Percentiles rank a stretch among this genome's conserved stretches.
These are phyloP conservation scores for Fraxinus ornus DNA, from an alignment of 305 asterid genomes.

Conservation along the genomic window DNA sequence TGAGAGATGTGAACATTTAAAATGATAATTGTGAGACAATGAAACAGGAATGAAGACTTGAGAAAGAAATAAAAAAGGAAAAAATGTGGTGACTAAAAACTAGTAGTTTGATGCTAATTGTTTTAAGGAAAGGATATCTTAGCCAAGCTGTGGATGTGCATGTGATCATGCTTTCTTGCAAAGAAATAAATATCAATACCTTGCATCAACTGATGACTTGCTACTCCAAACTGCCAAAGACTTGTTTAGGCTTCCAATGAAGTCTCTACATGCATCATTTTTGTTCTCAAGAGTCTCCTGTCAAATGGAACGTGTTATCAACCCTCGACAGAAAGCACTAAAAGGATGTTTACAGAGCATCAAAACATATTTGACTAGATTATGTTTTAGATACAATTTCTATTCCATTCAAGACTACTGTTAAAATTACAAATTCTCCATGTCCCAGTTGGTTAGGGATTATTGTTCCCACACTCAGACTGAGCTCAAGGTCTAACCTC, in stretches of 20 bases:
- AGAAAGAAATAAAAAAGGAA: neutral
- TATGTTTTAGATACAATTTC: slow-evolving; percentile 1
- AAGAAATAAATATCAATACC: slow-evolving; percentile 44
- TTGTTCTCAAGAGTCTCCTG: slow-evolving; percentile 74
- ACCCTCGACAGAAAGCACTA: slow-evolving; percentile 2
- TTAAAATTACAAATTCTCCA: neutral
- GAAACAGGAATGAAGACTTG: neutral
- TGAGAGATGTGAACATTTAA: neutral
- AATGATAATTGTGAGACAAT: neutral
- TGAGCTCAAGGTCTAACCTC: neutral
- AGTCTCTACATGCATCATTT: slow-evolving; percentile 59
- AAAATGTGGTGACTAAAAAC: neutral
- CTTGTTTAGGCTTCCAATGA: slow-evolving; percentile 64
- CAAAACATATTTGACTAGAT: neutral
- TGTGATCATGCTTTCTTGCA: neutral
- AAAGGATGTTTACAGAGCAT: slow-evolving; percentile 16
- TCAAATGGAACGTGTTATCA: slow-evolving; percentile 28
- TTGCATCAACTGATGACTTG: slow-evolving; percentile 67
- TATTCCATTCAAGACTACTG: slow-evolving; percentile 7
- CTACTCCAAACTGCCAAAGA: slow-evolving; percentile 72
- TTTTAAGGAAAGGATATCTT: neutral
- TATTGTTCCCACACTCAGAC: neutral
- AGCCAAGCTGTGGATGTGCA: slow-evolving; percentile 8
- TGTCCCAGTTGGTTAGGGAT: neutral
- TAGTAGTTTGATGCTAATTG: slow-evolving; percentile 6